Evolutionary conservation across 2,329 filamentous ascomycete species (phyloP).

Genomic region (Ambrosiella xylebori): DNA sequence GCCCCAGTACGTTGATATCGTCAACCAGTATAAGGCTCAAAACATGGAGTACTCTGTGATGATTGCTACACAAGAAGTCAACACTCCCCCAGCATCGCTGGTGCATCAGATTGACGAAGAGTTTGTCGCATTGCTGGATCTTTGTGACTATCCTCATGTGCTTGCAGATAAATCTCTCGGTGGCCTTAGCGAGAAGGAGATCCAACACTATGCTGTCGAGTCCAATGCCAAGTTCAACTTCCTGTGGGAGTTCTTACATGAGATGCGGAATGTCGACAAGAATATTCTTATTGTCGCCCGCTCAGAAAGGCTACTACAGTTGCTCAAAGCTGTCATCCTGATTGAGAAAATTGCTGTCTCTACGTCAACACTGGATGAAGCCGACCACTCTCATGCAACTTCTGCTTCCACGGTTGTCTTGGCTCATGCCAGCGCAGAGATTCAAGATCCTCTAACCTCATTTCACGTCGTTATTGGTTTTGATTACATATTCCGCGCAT

Average conservation of each 20-base stretch:
- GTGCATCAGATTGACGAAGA: constrained; percentile 32
- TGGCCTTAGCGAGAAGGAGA: constrained; percentile 23
- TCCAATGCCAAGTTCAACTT: constrained; percentile 46
- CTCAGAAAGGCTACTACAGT: constrained; percentile 30
- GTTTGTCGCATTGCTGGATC: constrained; percentile 32
- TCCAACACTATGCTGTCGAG: constrained; percentile 35
- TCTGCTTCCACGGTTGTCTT: constrained; percentile 27
- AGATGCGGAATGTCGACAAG: constrained; percentile 25
- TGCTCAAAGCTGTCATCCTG: constrained; percentile 33
- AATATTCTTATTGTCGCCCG: constrained; percentile 37
- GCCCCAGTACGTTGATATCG: constrained; percentile 32
- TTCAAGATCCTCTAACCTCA: constrained; percentile 22
- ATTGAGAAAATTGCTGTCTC: constrained; percentile 22
- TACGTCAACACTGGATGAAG: constrained; percentile 19
- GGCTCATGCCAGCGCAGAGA: constrained; percentile 23
- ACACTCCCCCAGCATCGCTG: constrained; percentile 24
- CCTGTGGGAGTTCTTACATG: constrained; percentile 35
- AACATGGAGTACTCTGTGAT: constrained; percentile 29
- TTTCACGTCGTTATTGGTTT: constrained; percentile 37
- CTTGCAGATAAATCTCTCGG: constrained; percentile 27
- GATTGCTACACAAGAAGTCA: constrained; percentile 25
- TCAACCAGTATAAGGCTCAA: constrained; percentile 26
- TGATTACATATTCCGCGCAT: constrained; percentile 31
- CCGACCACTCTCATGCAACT: constrained; percentile 17
- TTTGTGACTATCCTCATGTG: constrained; percentile 41